These are phyloP conservation scores for Chaetomium olivaceum DNA, from an alignment of 2,329 filamentous ascomycete species.

Conservation along the genomic window DNA sequence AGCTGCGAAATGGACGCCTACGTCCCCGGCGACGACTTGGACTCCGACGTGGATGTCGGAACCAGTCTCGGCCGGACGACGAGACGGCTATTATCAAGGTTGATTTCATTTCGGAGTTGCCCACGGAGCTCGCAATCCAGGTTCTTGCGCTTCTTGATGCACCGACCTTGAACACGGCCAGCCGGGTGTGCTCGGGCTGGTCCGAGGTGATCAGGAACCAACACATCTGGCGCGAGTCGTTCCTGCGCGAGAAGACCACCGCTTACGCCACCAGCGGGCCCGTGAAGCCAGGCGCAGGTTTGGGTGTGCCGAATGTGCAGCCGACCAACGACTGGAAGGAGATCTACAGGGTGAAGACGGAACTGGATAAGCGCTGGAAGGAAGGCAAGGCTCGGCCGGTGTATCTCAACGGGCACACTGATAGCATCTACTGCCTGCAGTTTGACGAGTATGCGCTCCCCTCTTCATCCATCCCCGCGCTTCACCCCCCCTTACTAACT, in stretches of 20 bases:
- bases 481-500: neutral
- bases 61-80: conserved; percentile 33
- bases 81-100: conserved; percentile 51
- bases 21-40: conserved; percentile 39
- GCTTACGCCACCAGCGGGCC: conserved; percentile 60
- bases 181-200: conserved; percentile 56
- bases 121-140: conserved; percentile 60
- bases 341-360: conserved; percentile 75
- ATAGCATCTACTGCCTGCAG: conserved; percentile 97
- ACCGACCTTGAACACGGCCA: conserved; percentile 50
- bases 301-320: conserved; percentile 56
- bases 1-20: conserved; percentile 42
- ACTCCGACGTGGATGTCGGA: conserved; percentile 41
- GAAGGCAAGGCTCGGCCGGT: conserved; percentile 75
- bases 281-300: conserved; percentile 54
- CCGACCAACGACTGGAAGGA: conserved; percentile 80
- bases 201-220: conserved; percentile 49
- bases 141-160: conserved; percentile 59
- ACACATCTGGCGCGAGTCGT: conserved; percentile 65
- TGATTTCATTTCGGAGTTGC: conserved; percentile 59
- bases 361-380: conserved; percentile 78
- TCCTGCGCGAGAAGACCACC: conserved; percentile 59
- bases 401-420: conserved; percentile 89
- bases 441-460: conserved; percentile 82
- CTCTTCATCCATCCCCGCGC: too few species aligned